Evolutionary conservation across 495 filamentous ascomycete species (phyloP).

Genomic region (Tuber aestivum): DNA sequence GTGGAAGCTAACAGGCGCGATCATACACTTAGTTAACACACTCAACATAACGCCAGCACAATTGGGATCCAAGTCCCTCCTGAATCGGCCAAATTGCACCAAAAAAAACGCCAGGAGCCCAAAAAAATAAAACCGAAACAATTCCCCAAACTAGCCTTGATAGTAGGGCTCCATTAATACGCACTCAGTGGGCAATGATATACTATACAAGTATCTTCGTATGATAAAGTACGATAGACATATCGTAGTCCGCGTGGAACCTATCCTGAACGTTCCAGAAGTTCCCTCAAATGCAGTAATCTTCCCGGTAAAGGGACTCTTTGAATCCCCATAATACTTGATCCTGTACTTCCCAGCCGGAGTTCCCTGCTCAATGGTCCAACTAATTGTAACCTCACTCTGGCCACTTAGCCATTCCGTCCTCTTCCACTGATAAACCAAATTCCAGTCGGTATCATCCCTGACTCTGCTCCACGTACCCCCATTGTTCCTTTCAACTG

Average conservation of each 20-base stretch:
- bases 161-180: neutral
- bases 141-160: neutral
- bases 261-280: conserved; percentile 59
- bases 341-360: conserved; percentile 67
- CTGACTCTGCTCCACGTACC: conserved; percentile 61
- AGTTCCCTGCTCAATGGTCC: conserved; percentile 59
- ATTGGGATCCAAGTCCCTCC: neutral
- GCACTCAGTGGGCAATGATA: neutral
- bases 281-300: conserved; percentile 71
- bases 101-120: neutral
- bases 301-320: conserved; percentile 56
- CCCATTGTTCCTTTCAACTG: conserved; percentile 60
- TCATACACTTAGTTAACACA: neutral
- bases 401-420: conserved; percentile 64
- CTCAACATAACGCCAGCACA: neutral
- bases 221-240: neutral
- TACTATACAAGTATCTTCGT: conserved; percentile 4
- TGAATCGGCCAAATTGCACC: neutral
- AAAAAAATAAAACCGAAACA: neutral
- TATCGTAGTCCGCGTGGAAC: conserved; percentile 14
- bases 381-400: conserved; percentile 72
- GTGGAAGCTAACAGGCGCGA: neutral
- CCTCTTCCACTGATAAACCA: conserved; percentile 75
- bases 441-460: conserved; percentile 70
- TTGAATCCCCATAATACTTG: conserved; percentile 80